These are phyloP conservation scores for Xylariaceae sp. DNA, from an alignment of 2,329 filamentous ascomycete species.

Conservation along the genomic window DNA sequence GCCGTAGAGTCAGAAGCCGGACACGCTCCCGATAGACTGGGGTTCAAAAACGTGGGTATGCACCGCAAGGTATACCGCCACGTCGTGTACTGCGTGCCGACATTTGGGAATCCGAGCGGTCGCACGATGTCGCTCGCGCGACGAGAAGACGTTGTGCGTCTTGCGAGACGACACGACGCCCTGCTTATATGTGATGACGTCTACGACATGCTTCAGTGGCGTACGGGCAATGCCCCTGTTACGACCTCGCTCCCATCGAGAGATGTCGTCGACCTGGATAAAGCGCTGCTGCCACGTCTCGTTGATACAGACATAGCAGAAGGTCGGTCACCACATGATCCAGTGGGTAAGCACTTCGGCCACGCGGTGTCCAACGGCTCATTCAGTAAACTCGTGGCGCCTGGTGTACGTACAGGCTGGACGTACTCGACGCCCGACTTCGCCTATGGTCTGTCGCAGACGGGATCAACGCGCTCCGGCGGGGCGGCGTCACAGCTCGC, in stretches of 20 bases:
- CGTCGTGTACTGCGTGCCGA: slow-evolving; percentile 82
- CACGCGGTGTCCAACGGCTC: slow-evolving; percentile 80
- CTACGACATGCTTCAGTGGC: slow-evolving; percentile 89
- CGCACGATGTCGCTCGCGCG: slow-evolving; percentile 69
- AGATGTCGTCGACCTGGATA: slow-evolving; percentile 11
- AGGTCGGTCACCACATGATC: slow-evolving; percentile 41
- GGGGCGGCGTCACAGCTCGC: slow-evolving; percentile 53
- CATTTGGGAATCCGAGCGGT: slow-evolving; percentile 82
- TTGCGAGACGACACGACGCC: slow-evolving; percentile 74
- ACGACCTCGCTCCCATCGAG: too few relatives aligned
- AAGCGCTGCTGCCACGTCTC: slow-evolving; percentile 63
- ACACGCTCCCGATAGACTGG: slow-evolving; percentile 3
- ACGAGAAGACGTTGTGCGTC: slow-evolving; percentile 61
- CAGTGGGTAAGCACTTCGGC: slow-evolving; percentile 51
- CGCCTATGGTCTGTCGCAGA: slow-evolving; percentile 46
- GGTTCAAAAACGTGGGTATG: slow-evolving; percentile 49
- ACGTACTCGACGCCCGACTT: slow-evolving; percentile 56
- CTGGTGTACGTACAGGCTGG: slow-evolving; percentile 69
- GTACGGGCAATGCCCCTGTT: slow-evolving; percentile 21
- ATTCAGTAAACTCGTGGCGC: slow-evolving; percentile 82
- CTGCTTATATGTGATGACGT: slow-evolving; percentile 88
- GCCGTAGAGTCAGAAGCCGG: slow-evolving; percentile 8
- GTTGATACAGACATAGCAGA: slow-evolving; percentile 71
- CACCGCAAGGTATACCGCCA: slow-evolving; percentile 78
- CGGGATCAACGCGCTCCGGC: slow-evolving; percentile 50